Evolutionary conservation across 1,284 basidiomycete genomes (phyloP).

Genomic region (Baeospora myosura): DNA sequence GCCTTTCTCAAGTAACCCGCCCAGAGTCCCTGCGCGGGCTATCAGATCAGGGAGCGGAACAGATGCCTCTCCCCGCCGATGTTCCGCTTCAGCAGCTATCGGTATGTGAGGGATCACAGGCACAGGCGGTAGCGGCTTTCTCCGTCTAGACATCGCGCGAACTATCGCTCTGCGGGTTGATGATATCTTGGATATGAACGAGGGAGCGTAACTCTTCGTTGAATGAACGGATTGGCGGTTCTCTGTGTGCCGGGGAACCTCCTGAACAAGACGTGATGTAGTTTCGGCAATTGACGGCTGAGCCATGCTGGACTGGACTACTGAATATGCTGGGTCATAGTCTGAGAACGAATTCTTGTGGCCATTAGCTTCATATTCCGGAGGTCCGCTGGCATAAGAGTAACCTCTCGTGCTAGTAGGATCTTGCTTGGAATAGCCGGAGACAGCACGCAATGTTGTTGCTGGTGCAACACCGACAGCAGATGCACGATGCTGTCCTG

Average conservation of each 20-base stretch:
- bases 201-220: constrained; percentile 37
- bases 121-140: constrained; percentile 50
- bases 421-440: neutral
- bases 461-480: constrained; percentile 24
- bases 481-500: constrained; percentile 16
- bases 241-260: constrained; percentile 5
- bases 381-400: too few species aligned
- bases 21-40: constrained; percentile 41
- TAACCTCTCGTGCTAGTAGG: too few species aligned
- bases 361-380: too few species aligned
- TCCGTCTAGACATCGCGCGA: constrained; percentile 33
- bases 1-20: constrained; percentile 44
- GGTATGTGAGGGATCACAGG: constrained; percentile 40
- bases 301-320: neutral
- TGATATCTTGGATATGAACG: constrained; percentile 42
- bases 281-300: neutral
- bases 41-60: constrained; percentile 45
- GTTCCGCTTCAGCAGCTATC: constrained; percentile 31
- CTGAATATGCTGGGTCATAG: too few species aligned
- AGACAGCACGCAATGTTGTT: constrained; percentile 4
- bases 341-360: too few species aligned
- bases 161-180: constrained; percentile 28
- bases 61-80: constrained; percentile 36
- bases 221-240: constrained; percentile 37
- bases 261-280: constrained; percentile 4